phyloP scores from a whole-genome alignment of 2,329 filamentous ascomycete genomes.

The Pseudogymnoascus sp. region DNA sequence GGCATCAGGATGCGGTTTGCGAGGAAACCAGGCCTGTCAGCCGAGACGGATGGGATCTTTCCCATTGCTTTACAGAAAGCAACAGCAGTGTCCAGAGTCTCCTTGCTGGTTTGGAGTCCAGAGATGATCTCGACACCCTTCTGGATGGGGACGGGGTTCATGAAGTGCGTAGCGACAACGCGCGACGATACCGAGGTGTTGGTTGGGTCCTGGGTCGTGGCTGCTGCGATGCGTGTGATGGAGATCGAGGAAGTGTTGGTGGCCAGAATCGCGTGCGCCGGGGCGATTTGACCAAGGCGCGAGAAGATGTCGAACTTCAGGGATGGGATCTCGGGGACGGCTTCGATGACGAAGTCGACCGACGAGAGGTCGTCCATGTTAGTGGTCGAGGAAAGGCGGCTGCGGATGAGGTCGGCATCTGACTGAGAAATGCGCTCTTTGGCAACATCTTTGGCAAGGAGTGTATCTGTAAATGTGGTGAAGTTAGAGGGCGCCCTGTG shows the following conservation, averaged over 20 bases:
- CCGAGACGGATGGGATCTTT: constrained; percentile 80
- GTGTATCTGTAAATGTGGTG: constrained; percentile 57
- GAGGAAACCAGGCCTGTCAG: constrained; percentile 87
- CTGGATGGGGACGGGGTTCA: constrained; percentile 96
- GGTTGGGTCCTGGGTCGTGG: constrained; percentile 68
- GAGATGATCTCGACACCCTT: constrained; percentile 98
- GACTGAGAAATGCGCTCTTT: constrained; percentile 80
- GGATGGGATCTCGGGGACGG: constrained; percentile 82
- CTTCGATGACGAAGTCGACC: constrained; percentile 97
- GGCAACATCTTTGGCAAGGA: constrained; percentile 83
- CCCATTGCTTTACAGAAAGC: constrained; percentile 87
- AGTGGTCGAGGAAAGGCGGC: constrained; percentile 60
- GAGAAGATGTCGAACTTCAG: constrained; percentile 86
- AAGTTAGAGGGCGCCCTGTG: background rate
- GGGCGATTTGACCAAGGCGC: constrained; percentile 71
- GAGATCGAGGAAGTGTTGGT: constrained; percentile 99
- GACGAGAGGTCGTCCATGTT: constrained; percentile 67
- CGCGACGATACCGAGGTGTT: constrained; percentile 76
- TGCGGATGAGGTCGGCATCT: constrained; percentile 65
- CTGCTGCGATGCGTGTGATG: constrained; percentile 89
- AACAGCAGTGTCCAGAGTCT: constrained; percentile 73
- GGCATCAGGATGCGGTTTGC: constrained; percentile 98
- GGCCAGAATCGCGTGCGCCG: constrained; percentile 78
- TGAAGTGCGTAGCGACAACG: constrained; percentile 94
- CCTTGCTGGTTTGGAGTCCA: constrained; percentile 78